Base-by-base conservation (phyloP, 73 alveolate species). In the Urostyla sp. region DNA sequence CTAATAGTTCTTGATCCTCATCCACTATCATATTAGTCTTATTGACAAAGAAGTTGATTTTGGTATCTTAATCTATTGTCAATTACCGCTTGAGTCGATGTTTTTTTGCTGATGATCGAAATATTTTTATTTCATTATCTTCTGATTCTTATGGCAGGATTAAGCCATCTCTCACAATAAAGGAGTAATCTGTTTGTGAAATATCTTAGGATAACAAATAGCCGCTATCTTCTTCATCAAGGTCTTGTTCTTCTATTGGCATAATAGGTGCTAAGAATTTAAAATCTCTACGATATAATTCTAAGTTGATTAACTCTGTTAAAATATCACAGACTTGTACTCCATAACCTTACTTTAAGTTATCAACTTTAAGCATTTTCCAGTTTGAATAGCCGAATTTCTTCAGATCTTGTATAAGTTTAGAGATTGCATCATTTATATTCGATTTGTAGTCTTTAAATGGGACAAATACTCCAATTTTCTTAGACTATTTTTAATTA, bases 291-390 rank as follows among this genome's bases (percentile, higher is more conserved):
- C 94, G 72, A 21, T 92, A 88, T 26, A 94, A 90, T 75, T 94
- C 98, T 49, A 90, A 48, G 73, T 94, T 94, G 5, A 94, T 66
- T 28, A 94, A 80, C 60, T 94, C 98, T 59, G 88, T 91, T 46
- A 94, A 77, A 8, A 94, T 81, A 45, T 73, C 87, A 55, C 98
- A 94, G 38, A 92, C 98, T 43, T 51, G 31, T 44, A 89, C 98
- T 27, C 98, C 98, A 58, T 69, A 84, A 11, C 98, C 98, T 40
- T 58, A 58, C 32, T 60, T 50, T 3, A 76, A 21, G 24, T 80
- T 57, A 10, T 53, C 75, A 21, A 18, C 23, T 73, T 60, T 52
- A 16, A 32, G 54, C 28, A 38, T 20, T 40, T 61, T 35, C 20
- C 80, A 32, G 26, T 51, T 51, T 35, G 87, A 45, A 58, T 75